A percentile compares a stretch with the other conserved stretches of the same genome.
phyloP scores from a whole-genome alignment of 805 yeast genomes.

The Pichia membranifaciens region DNA sequence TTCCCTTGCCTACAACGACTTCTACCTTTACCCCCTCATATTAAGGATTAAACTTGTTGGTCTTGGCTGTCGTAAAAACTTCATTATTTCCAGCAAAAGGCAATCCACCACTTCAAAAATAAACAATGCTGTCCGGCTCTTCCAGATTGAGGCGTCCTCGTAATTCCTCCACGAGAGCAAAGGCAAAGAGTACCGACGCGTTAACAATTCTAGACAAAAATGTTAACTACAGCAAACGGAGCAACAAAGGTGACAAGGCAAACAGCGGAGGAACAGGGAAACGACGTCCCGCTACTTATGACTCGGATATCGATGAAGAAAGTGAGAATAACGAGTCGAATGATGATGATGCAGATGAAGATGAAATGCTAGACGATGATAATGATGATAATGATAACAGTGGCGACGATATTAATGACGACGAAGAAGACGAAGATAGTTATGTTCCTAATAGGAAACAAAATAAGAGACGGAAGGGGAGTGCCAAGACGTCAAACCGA shows the following conservation, averaged over 20 bases:
- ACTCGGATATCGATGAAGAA: not conserved
- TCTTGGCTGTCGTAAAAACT: no score
- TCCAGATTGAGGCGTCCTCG: not conserved
- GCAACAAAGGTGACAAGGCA: no score
- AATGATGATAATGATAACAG: not conserved
- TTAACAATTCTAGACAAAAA: conserved; percentile 3
- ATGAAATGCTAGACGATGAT: not conserved
- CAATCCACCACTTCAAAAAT: no score
- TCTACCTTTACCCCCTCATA: no score
- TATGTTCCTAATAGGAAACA: not conserved
- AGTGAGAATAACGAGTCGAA: not conserved
- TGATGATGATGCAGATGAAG: no score
- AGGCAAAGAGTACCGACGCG: conserved; percentile 3
- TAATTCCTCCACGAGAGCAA: conserved; percentile 2
- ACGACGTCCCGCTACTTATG: no score
- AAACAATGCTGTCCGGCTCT: not conserved
- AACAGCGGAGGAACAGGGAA: no score
- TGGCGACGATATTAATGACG: conserved; percentile 1
- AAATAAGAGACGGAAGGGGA: not conserved
- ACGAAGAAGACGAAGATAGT: not conserved
- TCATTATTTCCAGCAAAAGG: no score
- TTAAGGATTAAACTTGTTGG: no score
- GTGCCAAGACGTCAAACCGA: not conserved
- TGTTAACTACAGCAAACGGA: no score
- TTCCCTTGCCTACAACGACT: not conserved